These are phyloP conservation scores for Hansenula sp. DNA, from an alignment of 1,139 yeast species.

Conservation along the genomic window DNA sequence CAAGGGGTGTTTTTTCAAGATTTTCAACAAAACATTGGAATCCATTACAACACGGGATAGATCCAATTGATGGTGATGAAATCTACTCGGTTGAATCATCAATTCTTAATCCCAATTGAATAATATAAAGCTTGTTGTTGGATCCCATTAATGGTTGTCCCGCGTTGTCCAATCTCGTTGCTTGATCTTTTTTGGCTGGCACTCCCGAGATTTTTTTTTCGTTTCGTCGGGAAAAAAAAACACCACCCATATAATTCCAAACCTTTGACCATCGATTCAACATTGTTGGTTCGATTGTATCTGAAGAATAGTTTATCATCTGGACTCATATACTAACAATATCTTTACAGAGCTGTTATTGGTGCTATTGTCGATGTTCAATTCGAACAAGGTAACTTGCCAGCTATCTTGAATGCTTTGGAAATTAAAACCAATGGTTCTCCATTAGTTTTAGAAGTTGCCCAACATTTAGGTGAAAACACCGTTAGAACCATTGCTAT, in stretches of 20 bases:
- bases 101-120: no score
- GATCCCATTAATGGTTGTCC: no score
- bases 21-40: not conserved
- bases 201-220: not conserved
- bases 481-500: slow-evolving; percentile 99
- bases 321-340: slow-evolving; percentile 6
- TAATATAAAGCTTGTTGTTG: no score
- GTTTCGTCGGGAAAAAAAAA: not conserved
- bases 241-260: no score
- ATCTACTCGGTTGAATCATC: no score
- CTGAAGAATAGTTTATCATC: not conserved
- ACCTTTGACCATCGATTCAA: no score
- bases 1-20: not conserved
- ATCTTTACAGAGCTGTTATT: slow-evolving; percentile 78
- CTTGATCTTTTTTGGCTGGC: no score
- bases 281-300: not conserved
- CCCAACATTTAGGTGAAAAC: slow-evolving; percentile 99
- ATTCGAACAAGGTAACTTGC: slow-evolving; percentile 95
- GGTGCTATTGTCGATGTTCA: slow-evolving; percentile 99
- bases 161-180: no score
- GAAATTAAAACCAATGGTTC: slow-evolving; percentile 69
- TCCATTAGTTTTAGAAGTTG: slow-evolving; percentile 91
- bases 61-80: no score
- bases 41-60: no score
- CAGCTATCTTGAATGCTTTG: slow-evolving; percentile 96